These are phyloP conservation scores for Cardamine resedifolia DNA, from an alignment of 345 rosid species.

Conservation along the genomic window DNA sequence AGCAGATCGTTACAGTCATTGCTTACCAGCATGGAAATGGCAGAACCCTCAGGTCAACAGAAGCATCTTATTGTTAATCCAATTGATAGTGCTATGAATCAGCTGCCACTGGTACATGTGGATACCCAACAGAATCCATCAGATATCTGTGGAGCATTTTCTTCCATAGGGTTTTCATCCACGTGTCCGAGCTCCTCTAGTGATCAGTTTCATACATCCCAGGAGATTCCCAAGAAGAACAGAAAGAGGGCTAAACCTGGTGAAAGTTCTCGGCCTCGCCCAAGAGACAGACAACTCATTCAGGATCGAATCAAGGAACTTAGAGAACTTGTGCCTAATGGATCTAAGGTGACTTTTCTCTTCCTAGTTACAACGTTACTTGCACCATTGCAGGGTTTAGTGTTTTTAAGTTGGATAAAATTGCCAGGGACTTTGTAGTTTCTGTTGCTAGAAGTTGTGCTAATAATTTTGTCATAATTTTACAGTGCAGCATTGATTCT, in stretches of 20 bases:
- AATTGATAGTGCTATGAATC: conserved; percentile 49
- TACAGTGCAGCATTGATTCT: conserved; percentile 97
- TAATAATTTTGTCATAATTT: conserved; percentile 40
- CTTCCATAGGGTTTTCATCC: conserved; percentile 72
- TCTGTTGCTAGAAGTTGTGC: conserved; percentile 9
- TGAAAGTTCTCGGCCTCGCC: conserved; percentile 89
- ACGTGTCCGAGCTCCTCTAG: conserved; percentile 63
- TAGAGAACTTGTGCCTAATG: conserved; percentile 92
- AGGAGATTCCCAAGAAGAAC: conserved; percentile 62
- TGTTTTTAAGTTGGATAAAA: conserved; percentile 1
- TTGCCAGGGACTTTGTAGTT: not conserved
- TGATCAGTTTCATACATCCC: conserved; percentile 62
- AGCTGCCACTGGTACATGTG: conserved; percentile 43
- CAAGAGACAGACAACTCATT: conserved; percentile 95
- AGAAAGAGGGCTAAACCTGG: conserved; percentile 83
- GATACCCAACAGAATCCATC: conserved; percentile 51
- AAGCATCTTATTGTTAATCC: conserved; percentile 43
- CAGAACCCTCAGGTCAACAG: conserved; percentile 51
- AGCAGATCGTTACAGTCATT: conserved; percentile 57
- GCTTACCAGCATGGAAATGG: conserved; percentile 47
- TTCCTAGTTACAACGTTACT: conserved; percentile 13
- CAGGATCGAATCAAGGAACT: conserved; percentile 98
- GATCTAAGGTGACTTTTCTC: conserved; percentile 75
- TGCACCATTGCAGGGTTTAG: not conserved
- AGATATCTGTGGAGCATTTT: conserved; percentile 56